A percentile compares a stretch with the other conserved stretches of the same genome.
Conservation (phyloP, 306 rosid species). For the Begonia peltatifolia region DNA sequence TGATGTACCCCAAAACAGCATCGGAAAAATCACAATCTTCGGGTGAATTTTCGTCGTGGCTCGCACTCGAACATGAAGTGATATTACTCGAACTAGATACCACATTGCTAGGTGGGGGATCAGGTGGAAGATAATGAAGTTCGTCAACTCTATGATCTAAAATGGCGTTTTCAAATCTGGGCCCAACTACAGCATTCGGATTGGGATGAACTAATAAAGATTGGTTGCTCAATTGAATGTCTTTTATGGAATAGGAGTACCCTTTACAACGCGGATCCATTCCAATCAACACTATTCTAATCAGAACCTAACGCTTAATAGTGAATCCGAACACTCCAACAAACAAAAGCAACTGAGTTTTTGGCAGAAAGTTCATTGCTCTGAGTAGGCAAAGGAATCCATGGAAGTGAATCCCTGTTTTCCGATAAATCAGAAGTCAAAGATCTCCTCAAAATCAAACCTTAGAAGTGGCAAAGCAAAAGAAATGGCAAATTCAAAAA, state of each 20-base stretch:
- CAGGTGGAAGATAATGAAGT: conserved; percentile 24
- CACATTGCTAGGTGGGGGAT: conserved; percentile 16
- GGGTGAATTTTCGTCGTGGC: conserved; percentile 47
- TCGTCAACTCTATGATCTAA: conserved; percentile 22
- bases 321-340: not conserved
- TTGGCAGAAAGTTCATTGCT: too few species aligned
- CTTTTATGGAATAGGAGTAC: conserved; percentile 23
- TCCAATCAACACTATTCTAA: not conserved
- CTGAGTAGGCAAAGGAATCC: too few species aligned
- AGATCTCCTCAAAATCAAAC: not conserved
- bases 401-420: too few species aligned
- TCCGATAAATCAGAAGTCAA: not conserved
- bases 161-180: conserved; percentile 19
- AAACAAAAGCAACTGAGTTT: not conserved
- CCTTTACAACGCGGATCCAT: conserved; percentile 42
- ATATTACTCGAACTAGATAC: conserved; percentile 22
- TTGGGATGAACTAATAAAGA: conserved; percentile 27
- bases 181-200: conserved; percentile 20
- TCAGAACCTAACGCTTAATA: not conserved
- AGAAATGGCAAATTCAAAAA: not conserved
- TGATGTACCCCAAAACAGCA: conserved; percentile 60
- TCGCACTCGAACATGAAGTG: conserved; percentile 25
- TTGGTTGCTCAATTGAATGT: conserved; percentile 30
- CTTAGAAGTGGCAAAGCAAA: too few species aligned
- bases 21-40: conserved; percentile 95